Percentiles rank a stretch among this genome's conserved stretches.
Evolutionary conservation across 75 land plant species (phyloP).

Genomic region (Isoetes taiwanensis): DNA sequence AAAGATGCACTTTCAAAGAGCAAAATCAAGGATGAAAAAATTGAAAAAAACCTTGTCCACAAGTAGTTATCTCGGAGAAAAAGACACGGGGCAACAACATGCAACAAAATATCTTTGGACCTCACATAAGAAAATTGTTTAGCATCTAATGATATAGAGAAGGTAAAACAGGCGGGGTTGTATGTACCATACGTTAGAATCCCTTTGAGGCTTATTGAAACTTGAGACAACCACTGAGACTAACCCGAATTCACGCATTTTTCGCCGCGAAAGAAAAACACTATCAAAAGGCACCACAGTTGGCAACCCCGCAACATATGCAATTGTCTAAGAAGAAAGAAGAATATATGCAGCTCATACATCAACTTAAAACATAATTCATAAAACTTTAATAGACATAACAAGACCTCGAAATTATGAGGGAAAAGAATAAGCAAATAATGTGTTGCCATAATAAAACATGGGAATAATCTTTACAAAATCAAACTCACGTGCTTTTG

Average conservation of each 20-base stretch:
- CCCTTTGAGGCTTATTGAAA: conserved; percentile 69
- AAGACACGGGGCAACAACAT: conserved; percentile 74
- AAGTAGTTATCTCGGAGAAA: conserved; percentile 62
- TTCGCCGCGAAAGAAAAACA: conserved; percentile 62
- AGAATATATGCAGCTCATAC: not conserved
- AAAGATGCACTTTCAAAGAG: too few species aligned
- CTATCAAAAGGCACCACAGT: conserved; percentile 72
- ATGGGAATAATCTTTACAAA: not conserved
- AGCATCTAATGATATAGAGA: too few species aligned
- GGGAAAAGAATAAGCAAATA: not conserved
- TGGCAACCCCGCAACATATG: conserved; percentile 35
- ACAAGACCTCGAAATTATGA: too few species aligned
- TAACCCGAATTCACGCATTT: conserved; percentile 61
- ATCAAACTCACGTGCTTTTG: conserved; percentile 27
- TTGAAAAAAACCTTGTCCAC: conserved; percentile 61
- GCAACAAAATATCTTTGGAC: conserved; percentile 87
- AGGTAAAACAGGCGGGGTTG: not conserved
- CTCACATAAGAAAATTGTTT: conserved; percentile 23
- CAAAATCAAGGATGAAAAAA: not conserved
- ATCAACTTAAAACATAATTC: not conserved
- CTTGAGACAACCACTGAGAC: conserved; percentile 60
- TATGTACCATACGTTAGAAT: conserved; percentile 75
- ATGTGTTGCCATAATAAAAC: not conserved
- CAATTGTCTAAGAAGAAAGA: not conserved
- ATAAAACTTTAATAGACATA: not conserved